Base-by-base conservation (phyloP, 192 early-diverging fungal species). In the Helicostylum pulchrum region DNA sequence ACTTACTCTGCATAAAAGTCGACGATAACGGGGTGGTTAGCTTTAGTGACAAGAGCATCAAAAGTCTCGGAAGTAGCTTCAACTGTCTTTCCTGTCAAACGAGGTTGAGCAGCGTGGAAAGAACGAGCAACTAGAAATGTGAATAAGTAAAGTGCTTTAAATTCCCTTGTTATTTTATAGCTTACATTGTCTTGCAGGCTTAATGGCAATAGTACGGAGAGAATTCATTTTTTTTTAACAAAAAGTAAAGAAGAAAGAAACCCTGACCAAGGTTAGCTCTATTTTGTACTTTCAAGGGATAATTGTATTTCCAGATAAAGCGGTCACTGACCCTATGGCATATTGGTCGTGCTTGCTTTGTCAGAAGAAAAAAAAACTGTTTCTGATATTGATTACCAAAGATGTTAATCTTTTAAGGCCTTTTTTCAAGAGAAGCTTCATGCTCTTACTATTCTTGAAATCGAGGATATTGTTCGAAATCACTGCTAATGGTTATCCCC, bases 1-100 rank as follows among this genome's bases (percentile, higher is more conserved):
- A 12, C 80, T 75, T 76, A 90, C 87, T 82, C 68, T 59, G 89
- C 89, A 55, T 89, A 84, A 71, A 93, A 94, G 53, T 94, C 93
- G 14, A 94, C 93, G 44, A 94, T 64, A 12, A 88, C 82, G 2
- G 89, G 89, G 36, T 86, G 72, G 3, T 84, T 76, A 7, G 88
- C 82, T n/a, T 76, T 64, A 20, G 68, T 59, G 11, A 93, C 76
- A 19, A 89, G 74, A 30, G 65, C 53, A 20, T 82, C 72, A 71
- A 92, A 92, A 42, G 77, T 82, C 14, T 75, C 75, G 11, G 80
- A 77, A 3, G 74, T 85, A 6, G 79, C 86, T 73, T 87, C 83
- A 42, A 88, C 55, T 8, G 76, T 69, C 58, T 80, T 74, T 11
- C 87, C 85, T 30, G 61, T 70, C 30, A 62, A 70, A 42, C 61